phyloP scores from a whole-genome alignment of 2,329 filamentous ascomycete genomes.

The Cryphonectria naterciae region DNA sequence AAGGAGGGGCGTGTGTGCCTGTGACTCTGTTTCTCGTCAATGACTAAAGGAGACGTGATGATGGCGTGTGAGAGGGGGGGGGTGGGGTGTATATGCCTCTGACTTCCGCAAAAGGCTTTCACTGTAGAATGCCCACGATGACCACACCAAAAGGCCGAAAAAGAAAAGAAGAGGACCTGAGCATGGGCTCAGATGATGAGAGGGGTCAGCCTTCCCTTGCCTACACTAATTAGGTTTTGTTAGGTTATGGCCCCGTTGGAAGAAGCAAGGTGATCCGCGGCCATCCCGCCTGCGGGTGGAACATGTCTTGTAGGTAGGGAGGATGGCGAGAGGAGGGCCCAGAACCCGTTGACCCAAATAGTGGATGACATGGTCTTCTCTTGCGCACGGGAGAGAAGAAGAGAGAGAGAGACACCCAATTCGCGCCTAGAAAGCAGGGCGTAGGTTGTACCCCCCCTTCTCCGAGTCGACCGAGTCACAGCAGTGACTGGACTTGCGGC shows the following conservation, averaged over 20 bases:
- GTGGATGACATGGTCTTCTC: background rate
- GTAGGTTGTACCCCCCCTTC: background rate
- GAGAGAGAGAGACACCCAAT: background rate
- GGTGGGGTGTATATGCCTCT: background rate
- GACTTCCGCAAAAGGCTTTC: background rate
- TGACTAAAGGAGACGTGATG: background rate
- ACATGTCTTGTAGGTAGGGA: background rate
- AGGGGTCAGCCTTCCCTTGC: background rate
- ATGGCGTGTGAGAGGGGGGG: background rate
- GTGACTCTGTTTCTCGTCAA: too few relatives aligned
- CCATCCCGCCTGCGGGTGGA: background rate
- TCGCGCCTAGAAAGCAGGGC: background rate
- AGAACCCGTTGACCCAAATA: background rate
- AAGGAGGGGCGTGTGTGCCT: background rate
- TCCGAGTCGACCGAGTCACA: background rate
- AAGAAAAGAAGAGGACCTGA: background rate
- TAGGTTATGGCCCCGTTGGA: background rate
- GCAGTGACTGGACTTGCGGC: background rate
- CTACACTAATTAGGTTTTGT: background rate
- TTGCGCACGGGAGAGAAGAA: background rate
- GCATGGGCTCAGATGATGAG: background rate
- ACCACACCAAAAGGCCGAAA: background rate
- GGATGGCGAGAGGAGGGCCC: background rate
- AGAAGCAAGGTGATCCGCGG: conserved; percentile 1
- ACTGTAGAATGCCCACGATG: background rate